These are phyloP conservation scores for Penstemon eatonii DNA, from an alignment of 257 asterid genomes.

Conservation along the genomic window DNA sequence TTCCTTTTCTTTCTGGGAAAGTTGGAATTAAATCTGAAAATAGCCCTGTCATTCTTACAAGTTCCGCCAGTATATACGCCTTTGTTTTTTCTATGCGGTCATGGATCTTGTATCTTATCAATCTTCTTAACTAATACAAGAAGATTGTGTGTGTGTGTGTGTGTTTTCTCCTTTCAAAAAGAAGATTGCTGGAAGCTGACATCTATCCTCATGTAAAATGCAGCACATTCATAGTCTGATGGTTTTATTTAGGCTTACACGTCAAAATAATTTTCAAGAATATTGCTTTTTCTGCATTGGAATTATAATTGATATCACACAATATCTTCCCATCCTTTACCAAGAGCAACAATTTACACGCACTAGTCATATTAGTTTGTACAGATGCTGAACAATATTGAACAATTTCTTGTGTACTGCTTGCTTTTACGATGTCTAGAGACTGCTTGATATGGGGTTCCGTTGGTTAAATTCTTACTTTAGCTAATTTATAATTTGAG, in stretches of 20 bases:
- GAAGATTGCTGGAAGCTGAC: slow-evolving; percentile 5
- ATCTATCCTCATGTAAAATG: slow-evolving; percentile 12
- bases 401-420: background rate
- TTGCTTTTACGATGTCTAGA: slow-evolving; percentile 11
- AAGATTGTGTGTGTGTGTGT: background rate
- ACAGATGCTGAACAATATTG: slow-evolving; percentile 21
- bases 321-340: slow-evolving; percentile 5
- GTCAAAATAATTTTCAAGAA: background rate
- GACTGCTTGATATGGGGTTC: slow-evolving; percentile 4
- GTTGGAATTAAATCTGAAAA: background rate
- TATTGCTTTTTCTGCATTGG: background rate
- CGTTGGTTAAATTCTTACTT: slow-evolving; percentile 15
- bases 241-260: background rate
- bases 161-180: background rate
- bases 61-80: background rate
- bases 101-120: slow-evolving; percentile 6
- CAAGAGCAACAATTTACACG: background rate
- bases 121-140: slow-evolving; percentile 11
- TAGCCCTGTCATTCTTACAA: background rate
- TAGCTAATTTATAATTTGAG: slow-evolving; percentile 16
- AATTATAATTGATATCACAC: background rate
- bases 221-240: background rate
- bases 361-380: slow-evolving; percentile 1
- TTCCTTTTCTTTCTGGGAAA: slow-evolving; percentile 5
- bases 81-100: slow-evolving; percentile 1